These are phyloP conservation scores for Fusarium coffeatum DNA, from an alignment of 2,329 filamentous ascomycete genomes.

Conservation along the genomic window DNA sequence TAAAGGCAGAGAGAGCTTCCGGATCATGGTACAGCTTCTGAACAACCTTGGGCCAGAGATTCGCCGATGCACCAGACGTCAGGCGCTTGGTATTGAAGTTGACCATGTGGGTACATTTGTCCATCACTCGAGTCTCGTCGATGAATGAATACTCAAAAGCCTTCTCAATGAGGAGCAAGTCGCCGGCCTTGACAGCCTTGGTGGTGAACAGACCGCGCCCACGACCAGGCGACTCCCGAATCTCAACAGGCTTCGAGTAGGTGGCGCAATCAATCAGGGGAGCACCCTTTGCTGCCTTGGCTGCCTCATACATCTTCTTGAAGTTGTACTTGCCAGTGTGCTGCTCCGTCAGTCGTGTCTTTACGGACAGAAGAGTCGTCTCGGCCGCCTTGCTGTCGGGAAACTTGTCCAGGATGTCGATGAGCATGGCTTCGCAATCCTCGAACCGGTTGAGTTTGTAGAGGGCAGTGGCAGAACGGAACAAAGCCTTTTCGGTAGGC, in stretches of 20 bases:
- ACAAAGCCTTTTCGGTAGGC: not conserved
- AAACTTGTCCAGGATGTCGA: conserved; percentile 47
- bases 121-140: conserved; percentile 32
- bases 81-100: conserved; percentile 50
- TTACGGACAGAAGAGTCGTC: conserved; percentile 47
- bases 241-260: conserved; percentile 55
- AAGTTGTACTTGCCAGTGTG: conserved; percentile 56
- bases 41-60: conserved; percentile 54
- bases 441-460: not conserved
- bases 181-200: conserved; percentile 58
- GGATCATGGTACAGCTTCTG: conserved; percentile 61
- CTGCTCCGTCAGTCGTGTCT: conserved; percentile 53
- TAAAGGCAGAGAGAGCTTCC: not conserved
- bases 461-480: not conserved
- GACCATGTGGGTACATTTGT: conserved; percentile 44
- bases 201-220: conserved; percentile 65
- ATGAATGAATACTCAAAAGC: conserved; percentile 59
- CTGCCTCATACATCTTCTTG: conserved; percentile 52
- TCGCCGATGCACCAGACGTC: conserved; percentile 53
- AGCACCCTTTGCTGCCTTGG: conserved; percentile 45
- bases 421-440: conserved; percentile 24
- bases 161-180: conserved; percentile 67
- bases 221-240: conserved; percentile 54
- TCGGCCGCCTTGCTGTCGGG: conserved; percentile 51
- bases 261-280: conserved; percentile 61